These are phyloP conservation scores for Coprinellus aureogranulatus DNA, from an alignment of 768 basidiomycete genomes.

Conservation along the genomic window DNA sequence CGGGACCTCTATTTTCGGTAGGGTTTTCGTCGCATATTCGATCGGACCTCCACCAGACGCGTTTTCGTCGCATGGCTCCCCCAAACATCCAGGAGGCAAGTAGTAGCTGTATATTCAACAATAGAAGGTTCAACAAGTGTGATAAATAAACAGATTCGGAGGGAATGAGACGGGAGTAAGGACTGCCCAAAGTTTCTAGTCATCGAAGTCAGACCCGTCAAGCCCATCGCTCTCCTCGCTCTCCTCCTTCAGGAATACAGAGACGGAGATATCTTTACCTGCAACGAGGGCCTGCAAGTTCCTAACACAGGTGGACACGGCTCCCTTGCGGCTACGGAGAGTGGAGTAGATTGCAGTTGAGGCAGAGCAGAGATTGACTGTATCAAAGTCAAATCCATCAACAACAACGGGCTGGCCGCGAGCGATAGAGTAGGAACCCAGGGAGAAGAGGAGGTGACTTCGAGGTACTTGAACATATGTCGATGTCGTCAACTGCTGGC, in stretches of 20 bases:
- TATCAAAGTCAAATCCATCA: neutral
- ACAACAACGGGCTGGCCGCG: neutral
- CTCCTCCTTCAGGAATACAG: neutral
- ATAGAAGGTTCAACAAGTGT: neutral
- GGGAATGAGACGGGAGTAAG: neutral
- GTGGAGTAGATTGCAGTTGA: neutral
- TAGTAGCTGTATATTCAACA: too few relatives aligned
- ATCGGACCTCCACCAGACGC: neutral
- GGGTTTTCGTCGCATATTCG: neutral
- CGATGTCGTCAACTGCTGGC: conserved; percentile 6
- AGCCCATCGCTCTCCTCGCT: neutral
- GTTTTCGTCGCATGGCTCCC: neutral
- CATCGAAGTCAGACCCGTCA: neutral
- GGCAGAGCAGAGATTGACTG: neutral
- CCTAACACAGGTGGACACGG: neutral
- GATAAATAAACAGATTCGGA: neutral
- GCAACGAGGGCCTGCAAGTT: neutral
- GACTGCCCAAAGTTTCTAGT: too few relatives aligned
- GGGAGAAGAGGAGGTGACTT: conserved; percentile 15
- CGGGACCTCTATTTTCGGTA: neutral
- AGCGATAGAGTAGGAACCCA: neutral
- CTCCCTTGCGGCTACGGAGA: neutral
- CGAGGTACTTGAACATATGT: conserved; percentile 18
- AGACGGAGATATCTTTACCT: neutral
- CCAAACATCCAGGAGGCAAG: too few relatives aligned